Base-by-base conservation (phyloP, 1,284 basidiomycete species). In the Cutaneotrichosporon spelunceum region DNA sequence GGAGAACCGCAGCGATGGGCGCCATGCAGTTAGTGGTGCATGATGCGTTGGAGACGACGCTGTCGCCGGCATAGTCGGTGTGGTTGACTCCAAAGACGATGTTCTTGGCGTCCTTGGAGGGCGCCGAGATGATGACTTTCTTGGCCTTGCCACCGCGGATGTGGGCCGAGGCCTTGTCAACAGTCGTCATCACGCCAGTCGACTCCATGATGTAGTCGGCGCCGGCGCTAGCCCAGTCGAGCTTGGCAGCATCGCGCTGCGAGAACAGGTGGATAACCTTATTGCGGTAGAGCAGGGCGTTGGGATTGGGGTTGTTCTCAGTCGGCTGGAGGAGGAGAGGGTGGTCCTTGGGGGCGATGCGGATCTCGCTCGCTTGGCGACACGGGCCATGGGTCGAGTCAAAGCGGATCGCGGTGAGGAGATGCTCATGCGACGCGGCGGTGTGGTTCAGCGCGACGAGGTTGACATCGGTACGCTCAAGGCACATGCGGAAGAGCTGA, bases 11-110 rank as follows among this genome's bases (percentile, higher is more conserved):
- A 9, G 79, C 79, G 39, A 81, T 66, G 0, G 79, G 79, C 0
- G 79, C 79, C 10, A 81, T 69, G 65, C 79, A 81, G 68, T 81
- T 80, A 53, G 79, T 81, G 70, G 79, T 81, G 66, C 79, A 81
- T 36, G 70, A 73, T 0, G 79, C 79, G 68, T 81, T 81, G 6
- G 72, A 74, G 33, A 81, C 60, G 56, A 81, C 74, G 48, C 75
- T 68, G 64, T 77, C 72, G 10, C 70, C 67, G 3, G 56, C 58
- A 60, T 79, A 79, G n/a, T 70, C 71, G 54, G 56, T 56, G 54
- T 78, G 72, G 64, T 81, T 81, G 48, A 81, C 79, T 10, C 79
- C 79, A 52, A 71, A 79, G 11, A 81, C 79, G 27, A 79, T 71
- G 59, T 75, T 75, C 26, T 68, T 66, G 2, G 68, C 69, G 57